phyloP scores from a whole-genome alignment of 768 basidiomycete species.

The Asterophora lycoperdoides region DNA sequence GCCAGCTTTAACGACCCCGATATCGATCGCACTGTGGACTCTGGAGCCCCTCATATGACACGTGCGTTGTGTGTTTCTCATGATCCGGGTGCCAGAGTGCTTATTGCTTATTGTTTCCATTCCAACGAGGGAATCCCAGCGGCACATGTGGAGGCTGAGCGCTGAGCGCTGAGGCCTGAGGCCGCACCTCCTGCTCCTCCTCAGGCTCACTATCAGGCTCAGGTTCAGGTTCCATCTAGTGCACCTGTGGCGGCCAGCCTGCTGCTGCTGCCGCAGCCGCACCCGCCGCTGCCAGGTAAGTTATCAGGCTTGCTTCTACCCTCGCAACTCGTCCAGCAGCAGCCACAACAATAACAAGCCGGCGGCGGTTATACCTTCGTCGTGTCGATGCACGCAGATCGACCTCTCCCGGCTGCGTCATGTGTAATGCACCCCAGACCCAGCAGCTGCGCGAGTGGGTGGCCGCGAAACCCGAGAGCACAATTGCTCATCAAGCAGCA shows the following conservation, averaged over 20 bases:
- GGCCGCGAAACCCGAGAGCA: conserved; percentile 67
- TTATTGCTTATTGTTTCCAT: too few species aligned
- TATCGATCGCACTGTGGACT: conserved; percentile 89
- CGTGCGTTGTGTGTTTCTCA: conserved; percentile 39
- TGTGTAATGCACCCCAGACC: conserved; percentile 61
- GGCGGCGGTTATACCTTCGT: conserved; percentile 20
- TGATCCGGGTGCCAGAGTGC: too few species aligned
- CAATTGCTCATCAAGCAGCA: conserved; percentile 83
- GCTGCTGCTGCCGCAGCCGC: conserved; percentile 45
- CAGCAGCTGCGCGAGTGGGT: conserved; percentile 71
- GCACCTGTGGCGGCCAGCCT: conserved; percentile 22
- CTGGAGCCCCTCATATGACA: conserved; percentile 98
- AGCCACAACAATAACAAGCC: conserved; percentile 53
- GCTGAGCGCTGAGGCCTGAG: too few species aligned
- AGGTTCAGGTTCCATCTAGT: conserved; percentile 30
- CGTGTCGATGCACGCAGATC: conserved; percentile 27
- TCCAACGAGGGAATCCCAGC: conserved; percentile 69
- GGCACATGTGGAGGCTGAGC: conserved; percentile 55
- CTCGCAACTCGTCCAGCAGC: conserved; percentile 66
- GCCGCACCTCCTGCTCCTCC: conserved; percentile 35
- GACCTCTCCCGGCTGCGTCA: conserved; percentile 54
- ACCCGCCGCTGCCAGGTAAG: conserved; percentile 85
- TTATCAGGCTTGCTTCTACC: not conserved
- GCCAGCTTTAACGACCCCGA: conserved; percentile 98
- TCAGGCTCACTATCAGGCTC: too few species aligned